phyloP scores from a whole-genome alignment of 108 stramenopile species.

The Nitzschia inconspicua region DNA sequence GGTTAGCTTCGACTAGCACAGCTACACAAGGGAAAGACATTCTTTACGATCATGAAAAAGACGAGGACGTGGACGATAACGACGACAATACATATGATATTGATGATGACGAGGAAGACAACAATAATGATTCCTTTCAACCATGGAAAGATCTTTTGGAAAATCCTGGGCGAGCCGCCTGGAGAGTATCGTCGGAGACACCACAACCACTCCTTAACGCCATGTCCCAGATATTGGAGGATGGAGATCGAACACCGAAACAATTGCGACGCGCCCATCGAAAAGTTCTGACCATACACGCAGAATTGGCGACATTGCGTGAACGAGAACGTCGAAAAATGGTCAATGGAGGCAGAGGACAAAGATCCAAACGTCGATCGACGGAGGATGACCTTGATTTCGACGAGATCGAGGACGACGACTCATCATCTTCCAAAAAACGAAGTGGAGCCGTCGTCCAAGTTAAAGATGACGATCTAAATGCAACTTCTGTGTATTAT shows the following conservation, averaged over 20 bases:
- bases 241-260: slow-evolving; percentile 28
- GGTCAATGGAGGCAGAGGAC: slow-evolving; percentile 1
- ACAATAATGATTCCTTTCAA: neutral
- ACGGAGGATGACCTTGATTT: neutral
- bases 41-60: neutral
- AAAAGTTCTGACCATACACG: slow-evolving; percentile 22
- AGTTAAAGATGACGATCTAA: too few species aligned
- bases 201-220: slow-evolving; percentile 16
- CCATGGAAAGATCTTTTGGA: slow-evolving; percentile 63
- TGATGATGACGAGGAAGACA: neutral
- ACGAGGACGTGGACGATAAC: neutral
- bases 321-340: slow-evolving; percentile 45
- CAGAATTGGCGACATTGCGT: slow-evolving; percentile 29
- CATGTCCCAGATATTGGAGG: slow-evolving; percentile 8
- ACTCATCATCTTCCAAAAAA: neutral
- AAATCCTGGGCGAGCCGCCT: slow-evolving; percentile 60
- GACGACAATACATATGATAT: slow-evolving; percentile 9
- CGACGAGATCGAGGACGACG: slow-evolving; percentile 2
- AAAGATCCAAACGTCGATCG: neutral
- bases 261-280: slow-evolving; percentile 35
- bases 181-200: slow-evolving; percentile 49
- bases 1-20: too few species aligned
- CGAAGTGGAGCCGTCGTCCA: neutral
- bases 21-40: too few species aligned
- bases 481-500: slow-evolving; percentile 65